These are phyloP conservation scores for Hsuehochloa calcarea DNA, from an alignment of 176 grass and related monocot genomes.

Conservation along the genomic window DNA sequence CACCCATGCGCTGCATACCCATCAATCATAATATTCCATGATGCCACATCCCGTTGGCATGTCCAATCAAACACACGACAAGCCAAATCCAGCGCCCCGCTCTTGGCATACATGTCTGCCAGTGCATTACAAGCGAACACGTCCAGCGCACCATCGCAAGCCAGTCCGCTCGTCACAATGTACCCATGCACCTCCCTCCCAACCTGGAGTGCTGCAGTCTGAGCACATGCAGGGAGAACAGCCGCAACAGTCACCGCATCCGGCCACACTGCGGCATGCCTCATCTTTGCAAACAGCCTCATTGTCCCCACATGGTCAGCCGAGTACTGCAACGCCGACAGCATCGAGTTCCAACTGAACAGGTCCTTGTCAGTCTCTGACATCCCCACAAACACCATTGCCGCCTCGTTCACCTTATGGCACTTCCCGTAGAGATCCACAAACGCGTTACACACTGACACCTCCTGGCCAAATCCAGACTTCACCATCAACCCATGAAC, in stretches of 20 bases:
- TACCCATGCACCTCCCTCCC: constrained; percentile 61
- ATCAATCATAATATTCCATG: constrained; percentile 81
- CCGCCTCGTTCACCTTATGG: constrained; percentile 35
- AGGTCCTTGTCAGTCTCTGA: constrained; percentile 43
- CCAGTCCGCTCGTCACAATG: constrained; percentile 45
- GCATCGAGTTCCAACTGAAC: constrained; percentile 78
- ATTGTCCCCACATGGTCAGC: constrained; percentile 42
- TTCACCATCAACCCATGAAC: constrained; percentile 53
- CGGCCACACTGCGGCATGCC: constrained; percentile 5
- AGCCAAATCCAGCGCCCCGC: constrained; percentile 51
- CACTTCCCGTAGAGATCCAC: constrained; percentile 73
- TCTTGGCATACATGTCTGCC: constrained; percentile 66
- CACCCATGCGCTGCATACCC: constrained; percentile 58
- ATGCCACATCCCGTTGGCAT: constrained; percentile 40
- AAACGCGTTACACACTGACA: constrained; percentile 44
- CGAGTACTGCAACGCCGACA: constrained; percentile 54
- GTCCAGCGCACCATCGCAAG: constrained; percentile 2
- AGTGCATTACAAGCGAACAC: constrained; percentile 54
- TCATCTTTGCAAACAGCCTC: constrained; percentile 49
- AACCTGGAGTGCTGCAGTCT: constrained; percentile 45
- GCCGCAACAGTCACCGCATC: constrained; percentile 47
- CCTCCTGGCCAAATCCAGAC: constrained; percentile 32
- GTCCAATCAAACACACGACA: constrained; percentile 44
- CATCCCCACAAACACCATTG: constrained; percentile 52
- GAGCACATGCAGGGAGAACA: constrained; percentile 54